Percentiles rank a stretch among this genome's conserved stretches.
phyloP scores from a whole-genome alignment of 371 early-diverging fungal genomes.

The Coemansia sp. region DNA sequence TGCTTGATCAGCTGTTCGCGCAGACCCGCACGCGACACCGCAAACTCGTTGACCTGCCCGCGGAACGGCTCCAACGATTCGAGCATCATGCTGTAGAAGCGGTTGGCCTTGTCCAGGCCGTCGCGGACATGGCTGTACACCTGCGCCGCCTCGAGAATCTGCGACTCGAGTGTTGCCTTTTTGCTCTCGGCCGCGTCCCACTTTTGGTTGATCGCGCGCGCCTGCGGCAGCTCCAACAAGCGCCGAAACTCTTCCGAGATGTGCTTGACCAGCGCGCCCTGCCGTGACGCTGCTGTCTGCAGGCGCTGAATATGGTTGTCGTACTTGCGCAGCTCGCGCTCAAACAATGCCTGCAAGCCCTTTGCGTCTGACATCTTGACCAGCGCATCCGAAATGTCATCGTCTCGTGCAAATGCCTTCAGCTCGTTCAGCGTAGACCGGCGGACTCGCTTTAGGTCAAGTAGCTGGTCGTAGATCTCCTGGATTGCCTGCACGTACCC shows the following conservation, averaged over 20 bases:
- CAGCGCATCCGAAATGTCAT: conserved; percentile 85
- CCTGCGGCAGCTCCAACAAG: conserved; percentile 74
- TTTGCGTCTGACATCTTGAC: conserved; percentile 52
- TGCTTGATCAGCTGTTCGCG: conserved; percentile 61
- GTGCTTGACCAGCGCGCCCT: conserved; percentile 74
- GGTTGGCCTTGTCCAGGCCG: conserved; percentile 69
- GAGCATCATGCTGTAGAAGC: conserved; percentile 74
- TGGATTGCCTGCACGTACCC: conserved; percentile 66
- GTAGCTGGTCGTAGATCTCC: conserved; percentile 68
- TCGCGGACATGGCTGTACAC: conserved; percentile 66
- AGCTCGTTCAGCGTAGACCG: conserved; percentile 75
- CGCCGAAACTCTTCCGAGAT: conserved; percentile 70
- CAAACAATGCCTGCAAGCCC: conserved; percentile 74
- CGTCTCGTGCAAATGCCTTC: conserved; percentile 74
- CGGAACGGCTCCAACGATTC: conserved; percentile 64
- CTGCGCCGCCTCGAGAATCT: conserved; percentile 60
- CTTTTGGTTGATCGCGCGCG: conserved; percentile 62
- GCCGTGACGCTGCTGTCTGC: conserved; percentile 70
- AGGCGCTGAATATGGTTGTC: conserved; percentile 74
- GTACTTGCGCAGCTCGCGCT: conserved; percentile 87
- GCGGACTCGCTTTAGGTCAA: conserved; percentile 76
- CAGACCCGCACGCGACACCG: conserved; percentile 66
- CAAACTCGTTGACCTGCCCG: conserved; percentile 65
- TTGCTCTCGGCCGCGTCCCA: conserved; percentile 67
- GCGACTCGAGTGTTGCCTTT: conserved; percentile 58